A percentile compares a stretch with the other conserved stretches of the same genome.
phyloP scores from a whole-genome alignment of 2,329 filamentous ascomycete species.

The Amylocarpus encephaloides region DNA sequence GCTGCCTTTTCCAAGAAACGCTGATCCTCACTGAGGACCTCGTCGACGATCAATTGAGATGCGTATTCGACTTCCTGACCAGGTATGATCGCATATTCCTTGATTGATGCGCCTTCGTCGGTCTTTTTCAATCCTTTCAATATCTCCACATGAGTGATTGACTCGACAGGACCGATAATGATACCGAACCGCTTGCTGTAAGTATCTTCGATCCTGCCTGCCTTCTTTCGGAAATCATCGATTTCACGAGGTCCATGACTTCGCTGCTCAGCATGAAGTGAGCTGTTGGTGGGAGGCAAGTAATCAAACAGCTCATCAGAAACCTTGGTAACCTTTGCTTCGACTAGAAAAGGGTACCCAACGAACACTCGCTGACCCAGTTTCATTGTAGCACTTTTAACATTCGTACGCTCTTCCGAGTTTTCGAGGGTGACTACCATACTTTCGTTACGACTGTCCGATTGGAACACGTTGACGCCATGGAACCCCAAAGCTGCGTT shows the following conservation, averaged over 20 bases:
- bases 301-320: conserved; percentile 95
- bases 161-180: conserved; percentile 79
- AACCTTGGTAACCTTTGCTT: conserved; percentile 82
- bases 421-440: conserved; percentile 83
- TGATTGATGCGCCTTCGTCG: conserved; percentile 82
- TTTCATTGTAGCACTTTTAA: conserved; percentile 67
- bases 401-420: conserved; percentile 62
- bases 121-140: conserved; percentile 86
- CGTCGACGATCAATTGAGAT: conserved; percentile 83
- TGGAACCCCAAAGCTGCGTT: conserved; percentile 77
- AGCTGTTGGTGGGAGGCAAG: conserved; percentile 58
- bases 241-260: conserved; percentile 73
- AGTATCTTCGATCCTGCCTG: conserved; percentile 72
- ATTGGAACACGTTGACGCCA: conserved; percentile 89
- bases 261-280: conserved; percentile 54
- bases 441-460: conserved; percentile 93
- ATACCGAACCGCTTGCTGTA: conserved; percentile 91
- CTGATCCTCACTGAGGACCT: conserved; percentile 83
- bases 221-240: conserved; percentile 76
- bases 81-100: conserved; percentile 82
- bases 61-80: conserved; percentile 87
- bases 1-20: conserved; percentile 88
- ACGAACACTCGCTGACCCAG: conserved; percentile 83
- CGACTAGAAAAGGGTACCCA: conserved; percentile 91
- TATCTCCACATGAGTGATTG: conserved; percentile 87